Evolutionary conservation across 805 yeast genomes (phyloP).

Genomic region (Candida silvicultrix): DNA sequence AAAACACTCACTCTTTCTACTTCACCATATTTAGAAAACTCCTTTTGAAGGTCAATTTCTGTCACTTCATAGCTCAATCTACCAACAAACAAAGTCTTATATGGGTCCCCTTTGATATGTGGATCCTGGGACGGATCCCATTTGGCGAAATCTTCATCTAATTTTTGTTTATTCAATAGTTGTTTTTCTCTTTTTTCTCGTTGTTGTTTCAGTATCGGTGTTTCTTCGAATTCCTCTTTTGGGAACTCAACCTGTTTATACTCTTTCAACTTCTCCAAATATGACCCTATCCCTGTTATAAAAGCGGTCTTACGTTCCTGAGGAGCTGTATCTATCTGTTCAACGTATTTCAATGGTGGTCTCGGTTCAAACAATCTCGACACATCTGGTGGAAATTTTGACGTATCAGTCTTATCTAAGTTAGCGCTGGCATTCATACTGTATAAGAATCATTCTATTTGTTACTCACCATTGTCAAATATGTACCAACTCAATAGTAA

Average conservation of each 20-base stretch:
- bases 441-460: too few relatives aligned
- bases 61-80: conserved; percentile 58
- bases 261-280: conserved; percentile 22
- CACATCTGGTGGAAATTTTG: conserved; percentile 34
- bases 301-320: conserved; percentile 9
- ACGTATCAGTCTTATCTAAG: conserved; percentile 21
- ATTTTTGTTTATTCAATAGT: conserved; percentile 16
- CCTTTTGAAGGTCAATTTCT: conserved; percentile 62
- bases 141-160: conserved; percentile 28
- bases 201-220: conserved; percentile 23
- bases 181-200: conserved; percentile 21
- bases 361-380: conserved; percentile 30
- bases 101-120: conserved; percentile 64
- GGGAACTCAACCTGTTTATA: conserved; percentile 17
- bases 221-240: conserved; percentile 20
- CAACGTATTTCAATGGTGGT: conserved; percentile 15
- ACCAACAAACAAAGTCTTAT: conserved; percentile 70
- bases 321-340: conserved; percentile 15
- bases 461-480: too few relatives aligned
- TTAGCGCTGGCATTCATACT: neutral
- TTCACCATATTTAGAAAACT: conserved; percentile 60
- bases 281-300: conserved; percentile 14
- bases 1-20: conserved; percentile 50
- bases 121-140: conserved; percentile 59
- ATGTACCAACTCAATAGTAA: too few relatives aligned